These are phyloP conservation scores for Sphaerulina vaccinii DNA, from an alignment of 2,329 filamentous ascomycete species.

Conservation along the genomic window DNA sequence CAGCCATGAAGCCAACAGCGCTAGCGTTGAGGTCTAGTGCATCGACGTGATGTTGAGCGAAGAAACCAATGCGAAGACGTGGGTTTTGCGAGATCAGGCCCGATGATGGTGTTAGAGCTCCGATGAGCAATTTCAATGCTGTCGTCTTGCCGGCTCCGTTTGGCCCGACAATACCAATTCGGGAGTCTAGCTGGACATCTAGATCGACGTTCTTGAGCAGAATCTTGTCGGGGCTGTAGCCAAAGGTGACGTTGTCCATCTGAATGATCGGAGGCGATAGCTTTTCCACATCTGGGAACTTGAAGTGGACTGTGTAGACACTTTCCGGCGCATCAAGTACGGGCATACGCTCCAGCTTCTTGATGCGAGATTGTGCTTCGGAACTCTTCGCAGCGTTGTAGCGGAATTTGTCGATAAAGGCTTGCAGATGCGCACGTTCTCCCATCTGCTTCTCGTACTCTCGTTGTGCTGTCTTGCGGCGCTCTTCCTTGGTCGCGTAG, in stretches of 20 bases:
- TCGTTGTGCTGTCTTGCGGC: slow-evolving; percentile 91
- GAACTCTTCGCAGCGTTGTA: slow-evolving; percentile 99
- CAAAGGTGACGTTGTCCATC: slow-evolving; percentile 89
- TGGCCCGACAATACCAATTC: slow-evolving; percentile 97
- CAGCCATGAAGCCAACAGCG: slow-evolving; percentile 94
- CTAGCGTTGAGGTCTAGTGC: slow-evolving; percentile 85
- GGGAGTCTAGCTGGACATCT: slow-evolving; percentile 94
- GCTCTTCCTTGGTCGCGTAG: slow-evolving; percentile 95
- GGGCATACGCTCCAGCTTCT: slow-evolving; percentile 97
- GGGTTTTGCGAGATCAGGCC: slow-evolving; percentile 88
- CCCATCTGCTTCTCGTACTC: slow-evolving; percentile 99
- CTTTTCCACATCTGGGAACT: slow-evolving; percentile 96
- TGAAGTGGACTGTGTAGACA: slow-evolving; percentile 95
- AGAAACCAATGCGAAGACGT: slow-evolving; percentile 88
- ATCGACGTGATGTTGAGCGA: slow-evolving; percentile 97
- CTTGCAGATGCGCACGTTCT: slow-evolving; percentile 86
- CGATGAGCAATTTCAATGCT: slow-evolving; percentile 94
- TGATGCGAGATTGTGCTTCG: slow-evolving; percentile 97
- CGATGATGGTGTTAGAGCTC: slow-evolving; percentile 70
- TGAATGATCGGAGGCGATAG: slow-evolving; percentile 96
- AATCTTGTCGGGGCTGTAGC: slow-evolving; percentile 76
- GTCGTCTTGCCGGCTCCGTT: slow-evolving; percentile 99
- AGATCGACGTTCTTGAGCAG: slow-evolving; percentile 85
- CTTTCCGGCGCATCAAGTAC: slow-evolving; percentile 84
- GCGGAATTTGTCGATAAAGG: slow-evolving; percentile 99